Base-by-base conservation (phyloP, 2,329 filamentous ascomycete genomes). In the Ophiostoma montium region DNA sequence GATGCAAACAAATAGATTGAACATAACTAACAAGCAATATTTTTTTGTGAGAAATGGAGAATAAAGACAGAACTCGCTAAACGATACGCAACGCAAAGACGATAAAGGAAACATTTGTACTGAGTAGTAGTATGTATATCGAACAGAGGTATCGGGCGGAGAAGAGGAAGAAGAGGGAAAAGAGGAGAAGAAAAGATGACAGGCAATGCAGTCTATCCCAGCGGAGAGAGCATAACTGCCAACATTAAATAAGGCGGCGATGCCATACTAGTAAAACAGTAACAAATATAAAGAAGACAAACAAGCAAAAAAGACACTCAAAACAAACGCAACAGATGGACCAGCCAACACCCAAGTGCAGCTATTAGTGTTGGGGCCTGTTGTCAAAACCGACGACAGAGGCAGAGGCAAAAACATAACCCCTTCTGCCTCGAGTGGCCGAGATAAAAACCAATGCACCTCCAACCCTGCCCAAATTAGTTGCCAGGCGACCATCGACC, bases 311-410 rank as follows among this genome's bases (percentile, higher is more conserved):
- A 15, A 41, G 15, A 38, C 35, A 21, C 35, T 12, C 12, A 35
- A 46, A 44, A n/a, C 30, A 35, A 13, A 45, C 8, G 41, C 27
- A 42, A 65, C 64, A 59, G 57, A 67, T 73, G 70, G 70, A 67
- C 71, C 71, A 72, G 70, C 71, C 70, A 72, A 69, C 63, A 61
- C 60, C 59, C 59, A 57, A 54, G 58, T 60, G 65, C 66, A 69
- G 66, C 64, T 65, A 69, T 68, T 67, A 68, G 65, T 48, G 64
- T 63, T 62, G 65, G 65, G 47, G 47, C 39, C 42, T 52, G 42
- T 46, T 51, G 36, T 49, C 45, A 44, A 46, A 35, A 36, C 13
- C 43, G 23, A 35, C 41, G 35, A 31, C 27, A 21, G 31, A 35
- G 38, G 15, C 42, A n/a, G 27, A 41, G 32, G 30, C 38, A 43